A percentile compares a stretch with the other conserved stretches of the same genome.
These are phyloP conservation scores for Citrus cavaleriei DNA, from an alignment of 345 rosid species.

Conservation along the genomic window DNA sequence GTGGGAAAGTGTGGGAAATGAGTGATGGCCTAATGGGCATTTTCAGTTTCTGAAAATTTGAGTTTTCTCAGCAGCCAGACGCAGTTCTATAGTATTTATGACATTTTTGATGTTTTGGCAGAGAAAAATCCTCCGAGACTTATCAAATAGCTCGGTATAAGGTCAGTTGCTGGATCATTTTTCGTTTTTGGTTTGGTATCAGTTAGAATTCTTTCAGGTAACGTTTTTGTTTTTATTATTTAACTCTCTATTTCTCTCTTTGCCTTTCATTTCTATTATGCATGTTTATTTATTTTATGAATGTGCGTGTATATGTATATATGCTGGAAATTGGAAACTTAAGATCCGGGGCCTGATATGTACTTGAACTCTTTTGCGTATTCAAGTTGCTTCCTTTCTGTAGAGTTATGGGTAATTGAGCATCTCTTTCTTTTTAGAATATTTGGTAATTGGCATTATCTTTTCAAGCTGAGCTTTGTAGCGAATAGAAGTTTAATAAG, in stretches of 20 bases:
- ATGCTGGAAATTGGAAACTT: conserved; percentile 3
- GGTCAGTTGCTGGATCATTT: conserved; percentile 20
- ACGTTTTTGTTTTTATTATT: conserved; percentile 3
- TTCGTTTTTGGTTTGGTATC: neutral
- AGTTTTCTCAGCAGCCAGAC: conserved; percentile 13
- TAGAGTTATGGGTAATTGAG: neutral
- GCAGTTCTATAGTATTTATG: neutral
- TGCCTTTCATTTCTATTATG: neutral
- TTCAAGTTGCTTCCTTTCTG: neutral
- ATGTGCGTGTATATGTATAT: neutral
- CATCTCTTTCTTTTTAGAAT: neutral
- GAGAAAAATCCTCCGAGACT: conserved; percentile 3
- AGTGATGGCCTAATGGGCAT: conserved; percentile 1
- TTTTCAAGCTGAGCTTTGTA: neutral
- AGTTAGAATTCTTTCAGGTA: conserved; percentile 20
- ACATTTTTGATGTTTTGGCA: conserved; percentile 11
- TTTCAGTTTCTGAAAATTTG: conserved; percentile 6
- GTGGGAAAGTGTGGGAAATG: conserved; percentile 12
- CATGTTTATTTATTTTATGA: neutral
- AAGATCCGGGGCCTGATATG: conserved; percentile 22
- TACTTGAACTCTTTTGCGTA: neutral
- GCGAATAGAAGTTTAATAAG: neutral
- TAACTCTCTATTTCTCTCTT: neutral
- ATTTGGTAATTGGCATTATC: neutral
- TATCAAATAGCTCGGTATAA: conserved; percentile 14